A percentile compares a stretch with the other conserved stretches of the same genome.
Conservation (phyloP, 106 monocot species). For the Posidonia australis region DNA sequence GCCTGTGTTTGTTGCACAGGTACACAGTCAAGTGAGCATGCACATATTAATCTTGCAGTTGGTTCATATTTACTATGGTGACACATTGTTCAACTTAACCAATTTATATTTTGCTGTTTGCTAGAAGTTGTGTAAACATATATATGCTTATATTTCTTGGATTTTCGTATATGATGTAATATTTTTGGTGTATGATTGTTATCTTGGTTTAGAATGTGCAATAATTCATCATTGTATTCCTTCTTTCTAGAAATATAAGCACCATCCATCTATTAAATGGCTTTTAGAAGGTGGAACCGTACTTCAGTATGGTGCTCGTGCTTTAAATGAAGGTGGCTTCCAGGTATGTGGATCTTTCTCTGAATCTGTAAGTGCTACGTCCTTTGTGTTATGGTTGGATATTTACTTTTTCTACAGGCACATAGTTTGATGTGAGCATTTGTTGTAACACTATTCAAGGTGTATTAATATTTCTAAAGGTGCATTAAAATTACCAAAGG, state of each 20-base stretch:
- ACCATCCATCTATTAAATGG: constrained; percentile 69
- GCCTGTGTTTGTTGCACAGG: too few species aligned
- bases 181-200: too few species aligned
- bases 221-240: background rate
- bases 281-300: constrained; percentile 85
- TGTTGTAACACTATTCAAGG: too few species aligned
- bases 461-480: too few species aligned
- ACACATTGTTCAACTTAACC: background rate
- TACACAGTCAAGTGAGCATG: too few species aligned
- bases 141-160: background rate
- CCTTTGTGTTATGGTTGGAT: too few species aligned
- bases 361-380: background rate
- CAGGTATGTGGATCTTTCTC: constrained; percentile 42
- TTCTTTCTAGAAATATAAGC: constrained; percentile 56
- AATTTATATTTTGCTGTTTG: background rate
- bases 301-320: constrained; percentile 92
- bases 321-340: constrained; percentile 98
- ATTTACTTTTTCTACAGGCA: too few species aligned
- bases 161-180: too few species aligned
- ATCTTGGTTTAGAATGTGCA: too few species aligned
- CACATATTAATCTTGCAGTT: background rate
- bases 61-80: background rate
- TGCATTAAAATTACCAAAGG: too few species aligned
- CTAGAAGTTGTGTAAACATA: background rate
- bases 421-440: too few species aligned